These are phyloP conservation scores for Termitomyces sp. DNA, from an alignment of 768 basidiomycete genomes.

Conservation along the genomic window DNA sequence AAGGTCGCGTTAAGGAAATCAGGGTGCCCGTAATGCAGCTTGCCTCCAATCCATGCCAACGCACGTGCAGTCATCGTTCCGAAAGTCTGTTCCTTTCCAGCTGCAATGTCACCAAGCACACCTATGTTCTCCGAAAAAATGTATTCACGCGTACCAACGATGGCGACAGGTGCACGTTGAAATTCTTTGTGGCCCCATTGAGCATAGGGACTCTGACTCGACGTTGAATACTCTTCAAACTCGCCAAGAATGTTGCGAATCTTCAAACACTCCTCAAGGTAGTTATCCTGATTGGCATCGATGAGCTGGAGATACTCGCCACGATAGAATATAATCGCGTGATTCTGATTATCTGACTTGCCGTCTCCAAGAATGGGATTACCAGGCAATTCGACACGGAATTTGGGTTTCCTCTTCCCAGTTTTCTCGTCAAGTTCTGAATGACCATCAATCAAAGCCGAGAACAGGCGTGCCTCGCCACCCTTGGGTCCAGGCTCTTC, in stretches of 20 bases:
- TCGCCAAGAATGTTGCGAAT: conserved; percentile 97
- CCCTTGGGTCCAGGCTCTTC: conserved; percentile 90
- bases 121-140: conserved; percentile 99
- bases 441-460: conserved; percentile 93
- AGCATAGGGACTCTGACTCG: conserved; percentile 92
- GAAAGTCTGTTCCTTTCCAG: conserved; percentile 99
- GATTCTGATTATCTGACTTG: conserved; percentile 99
- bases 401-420: conserved; percentile 92
- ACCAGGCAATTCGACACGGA: conserved; percentile 94
- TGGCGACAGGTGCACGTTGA: conserved; percentile 85
- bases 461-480: conserved; percentile 85
- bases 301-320: conserved; percentile 99
- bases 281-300: conserved; percentile 99
- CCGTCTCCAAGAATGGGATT: conserved; percentile 99
- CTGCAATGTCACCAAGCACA: conserved; percentile 97
- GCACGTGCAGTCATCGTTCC: conserved; percentile 97
- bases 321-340: conserved; percentile 98
- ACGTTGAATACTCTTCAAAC: conserved; percentile 91
- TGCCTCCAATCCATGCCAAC: conserved; percentile 95
- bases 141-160: conserved; percentile 97
- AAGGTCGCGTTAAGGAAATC: conserved; percentile 98
- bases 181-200: conserved; percentile 96
- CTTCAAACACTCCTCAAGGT: conserved; percentile 97
- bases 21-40: conserved; percentile 97
- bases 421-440: conserved; percentile 88